Percentiles rank a stretch among this genome's conserved stretches.
phyloP scores from a whole-genome alignment of 768 basidiomycete species.

The Mrakia hoshinonis region DNA sequence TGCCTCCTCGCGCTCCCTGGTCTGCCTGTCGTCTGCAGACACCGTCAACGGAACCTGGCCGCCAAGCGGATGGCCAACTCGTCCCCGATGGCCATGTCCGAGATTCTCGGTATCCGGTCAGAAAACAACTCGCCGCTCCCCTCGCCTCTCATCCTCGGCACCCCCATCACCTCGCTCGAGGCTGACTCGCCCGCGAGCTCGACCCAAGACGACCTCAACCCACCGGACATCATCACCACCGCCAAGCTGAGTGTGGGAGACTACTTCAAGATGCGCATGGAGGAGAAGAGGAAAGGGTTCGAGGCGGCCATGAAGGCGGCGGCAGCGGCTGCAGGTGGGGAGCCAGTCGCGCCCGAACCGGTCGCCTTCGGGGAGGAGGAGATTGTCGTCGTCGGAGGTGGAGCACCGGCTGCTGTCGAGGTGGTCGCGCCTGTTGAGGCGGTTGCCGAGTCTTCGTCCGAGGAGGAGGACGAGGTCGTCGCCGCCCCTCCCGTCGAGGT shows the following conservation, averaged over 20 bases:
- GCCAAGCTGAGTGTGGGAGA: slow-evolving; percentile 22
- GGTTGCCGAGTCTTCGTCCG: neutral
- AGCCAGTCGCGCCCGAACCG: neutral
- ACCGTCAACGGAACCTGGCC: slow-evolving; percentile 22
- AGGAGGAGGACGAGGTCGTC: neutral
- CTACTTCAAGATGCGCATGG: slow-evolving; percentile 30
- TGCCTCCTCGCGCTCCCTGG: neutral
- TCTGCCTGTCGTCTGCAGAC: neutral
- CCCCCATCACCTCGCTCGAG: neutral
- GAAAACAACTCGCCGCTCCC: neutral
- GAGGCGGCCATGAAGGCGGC: slow-evolving; percentile 12
- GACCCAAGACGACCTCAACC: neutral
- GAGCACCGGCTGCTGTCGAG: neutral
- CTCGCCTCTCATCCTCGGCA: neutral
- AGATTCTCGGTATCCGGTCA: slow-evolving; percentile 28
- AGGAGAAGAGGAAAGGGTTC: slow-evolving; percentile 26
- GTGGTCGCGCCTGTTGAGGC: neutral
- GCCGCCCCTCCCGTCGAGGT: neutral
- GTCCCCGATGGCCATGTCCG: slow-evolving; percentile 18
- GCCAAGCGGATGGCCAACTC: slow-evolving; percentile 22
- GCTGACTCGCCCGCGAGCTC: neutral
- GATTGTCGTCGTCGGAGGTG: slow-evolving; percentile 13
- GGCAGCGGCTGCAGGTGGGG: neutral
- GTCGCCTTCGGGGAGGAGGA: slow-evolving; percentile 11
- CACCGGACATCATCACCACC: slow-evolving; percentile 17